Evolutionary conservation across 768 basidiomycete species (phyloP).

Genomic region (Boletales sp.): DNA sequence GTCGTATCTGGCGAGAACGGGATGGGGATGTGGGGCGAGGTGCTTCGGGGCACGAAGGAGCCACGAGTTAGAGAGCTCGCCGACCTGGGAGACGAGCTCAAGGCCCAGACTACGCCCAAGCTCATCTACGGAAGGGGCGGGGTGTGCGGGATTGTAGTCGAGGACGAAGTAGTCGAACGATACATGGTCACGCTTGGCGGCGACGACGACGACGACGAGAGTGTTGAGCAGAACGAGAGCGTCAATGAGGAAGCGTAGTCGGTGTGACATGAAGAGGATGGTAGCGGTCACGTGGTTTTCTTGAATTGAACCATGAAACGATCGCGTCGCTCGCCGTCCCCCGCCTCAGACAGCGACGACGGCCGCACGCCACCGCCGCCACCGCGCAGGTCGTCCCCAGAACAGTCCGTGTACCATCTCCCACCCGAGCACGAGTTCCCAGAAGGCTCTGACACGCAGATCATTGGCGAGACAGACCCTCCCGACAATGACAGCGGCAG

Average conservation of each 20-base stretch:
- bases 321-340: constrained; percentile 20
- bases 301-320: constrained; percentile 21
- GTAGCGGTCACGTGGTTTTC: constrained; percentile 3
- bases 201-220: not conserved
- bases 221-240: not conserved
- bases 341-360: constrained; percentile 16
- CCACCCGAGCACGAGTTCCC: constrained; percentile 31
- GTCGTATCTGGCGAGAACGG: constrained; percentile 48
- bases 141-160: constrained; percentile 53
- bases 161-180: constrained; percentile 83
- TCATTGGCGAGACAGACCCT: constrained; percentile 40
- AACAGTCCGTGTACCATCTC: constrained; percentile 9
- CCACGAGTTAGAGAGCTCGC: constrained; percentile 81
- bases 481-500: constrained; percentile 26
- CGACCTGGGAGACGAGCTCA: constrained; percentile 84
- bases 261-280: constrained; percentile 8
- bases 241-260: constrained; percentile 6
- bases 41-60: constrained; percentile 60
- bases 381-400: constrained; percentile 3
- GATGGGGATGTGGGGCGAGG: constrained; percentile 9
- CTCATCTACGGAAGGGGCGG: constrained; percentile 55
- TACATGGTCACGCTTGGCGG: constrained; percentile 46
- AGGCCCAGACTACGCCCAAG: constrained; percentile 66
- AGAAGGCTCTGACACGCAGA: constrained; percentile 40
- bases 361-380: constrained; percentile 7